Conservation (phyloP, 1,284 basidiomycete genomes). For the Trichosporon inkin region DNA sequence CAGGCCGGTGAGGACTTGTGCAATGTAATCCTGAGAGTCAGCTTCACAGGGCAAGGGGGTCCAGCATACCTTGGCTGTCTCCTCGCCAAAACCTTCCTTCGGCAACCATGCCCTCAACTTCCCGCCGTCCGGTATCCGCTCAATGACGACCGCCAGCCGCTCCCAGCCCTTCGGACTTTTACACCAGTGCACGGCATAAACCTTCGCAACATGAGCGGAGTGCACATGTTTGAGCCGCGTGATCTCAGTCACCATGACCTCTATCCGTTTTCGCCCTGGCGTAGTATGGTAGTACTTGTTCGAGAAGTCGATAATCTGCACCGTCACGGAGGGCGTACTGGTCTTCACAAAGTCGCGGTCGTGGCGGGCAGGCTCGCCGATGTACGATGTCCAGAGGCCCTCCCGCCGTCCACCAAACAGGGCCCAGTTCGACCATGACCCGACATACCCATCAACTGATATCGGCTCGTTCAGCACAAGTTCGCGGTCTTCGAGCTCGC, state of each 20-base stretch:
- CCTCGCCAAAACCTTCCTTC: conserved; percentile 42
- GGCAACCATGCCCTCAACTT: conserved; percentile 41
- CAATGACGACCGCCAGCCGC: conserved; percentile 41
- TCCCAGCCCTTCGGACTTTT: conserved; percentile 47
- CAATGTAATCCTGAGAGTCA: conserved; percentile 37
- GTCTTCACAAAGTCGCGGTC: conserved; percentile 55
- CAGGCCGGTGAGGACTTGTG: conserved; percentile 44
- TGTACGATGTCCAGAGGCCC: conserved; percentile 46
- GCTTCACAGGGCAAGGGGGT: neutral
- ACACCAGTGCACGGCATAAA: conserved; percentile 42
- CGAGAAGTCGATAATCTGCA: conserved; percentile 49
- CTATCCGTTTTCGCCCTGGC: conserved; percentile 42
- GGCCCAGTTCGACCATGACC: conserved; percentile 35
- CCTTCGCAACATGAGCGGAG: conserved; percentile 33
- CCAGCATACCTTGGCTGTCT: conserved; percentile 35
- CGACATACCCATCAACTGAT: conserved; percentile 35
- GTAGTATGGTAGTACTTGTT: conserved; percentile 39
- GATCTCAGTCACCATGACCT: conserved; percentile 38
- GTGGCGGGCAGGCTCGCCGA: conserved; percentile 49
- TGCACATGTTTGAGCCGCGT: conserved; percentile 30
- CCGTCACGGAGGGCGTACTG: conserved; percentile 39
- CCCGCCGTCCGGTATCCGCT: conserved; percentile 38
- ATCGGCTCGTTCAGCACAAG: conserved; percentile 38
- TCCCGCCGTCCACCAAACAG: conserved; percentile 44
- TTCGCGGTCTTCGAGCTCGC: conserved; percentile 40